Conservation (phyloP, 2,329 filamentous ascomycete genomes). For the Byssochlamys sp. region DNA sequence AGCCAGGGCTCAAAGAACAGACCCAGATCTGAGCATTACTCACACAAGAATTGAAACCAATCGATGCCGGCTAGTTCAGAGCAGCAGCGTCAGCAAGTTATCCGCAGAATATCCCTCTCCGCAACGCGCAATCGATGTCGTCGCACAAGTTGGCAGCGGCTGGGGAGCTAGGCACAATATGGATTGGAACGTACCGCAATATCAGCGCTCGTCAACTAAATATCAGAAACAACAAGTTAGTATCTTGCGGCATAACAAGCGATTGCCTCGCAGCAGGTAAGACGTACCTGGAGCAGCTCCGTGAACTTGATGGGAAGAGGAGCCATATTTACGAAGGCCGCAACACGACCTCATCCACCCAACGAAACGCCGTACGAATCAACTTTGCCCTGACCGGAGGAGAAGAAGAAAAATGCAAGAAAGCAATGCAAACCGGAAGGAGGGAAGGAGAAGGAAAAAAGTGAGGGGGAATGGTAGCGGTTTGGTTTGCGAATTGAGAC, state of each 20-base stretch:
- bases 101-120: not conserved
- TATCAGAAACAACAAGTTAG: constrained; percentile 27
- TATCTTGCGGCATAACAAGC: constrained; percentile 1
- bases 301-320: constrained; percentile 85
- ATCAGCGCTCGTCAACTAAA: constrained; percentile 44
- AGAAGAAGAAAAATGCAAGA: constrained; percentile 10
- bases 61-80: constrained; percentile 51
- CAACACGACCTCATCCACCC: constrained; percentile 34
- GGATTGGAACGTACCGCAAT: constrained; percentile 42
- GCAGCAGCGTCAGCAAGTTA: not conserved
- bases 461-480: constrained; percentile 7
- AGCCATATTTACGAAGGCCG: constrained; percentile 41
- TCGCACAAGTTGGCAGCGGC: not conserved
- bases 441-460: constrained; percentile 11
- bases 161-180: constrained; percentile 11
- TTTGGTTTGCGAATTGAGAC: constrained; percentile 13
- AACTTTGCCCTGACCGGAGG: constrained; percentile 12
- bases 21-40: constrained; percentile 26
- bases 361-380: constrained; percentile 30
- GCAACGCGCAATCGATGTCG: not conserved
- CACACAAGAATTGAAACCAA: constrained; percentile 83
- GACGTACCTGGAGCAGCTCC: constrained; percentile 69
- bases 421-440: constrained; percentile 4
- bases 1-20: constrained; percentile 9
- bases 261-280: constrained; percentile 29